Evolutionary conservation across 441 rosid species (phyloP), one percentile per base, ranked within the genome.

Genomic region (Jatropha podagrica): DNA sequence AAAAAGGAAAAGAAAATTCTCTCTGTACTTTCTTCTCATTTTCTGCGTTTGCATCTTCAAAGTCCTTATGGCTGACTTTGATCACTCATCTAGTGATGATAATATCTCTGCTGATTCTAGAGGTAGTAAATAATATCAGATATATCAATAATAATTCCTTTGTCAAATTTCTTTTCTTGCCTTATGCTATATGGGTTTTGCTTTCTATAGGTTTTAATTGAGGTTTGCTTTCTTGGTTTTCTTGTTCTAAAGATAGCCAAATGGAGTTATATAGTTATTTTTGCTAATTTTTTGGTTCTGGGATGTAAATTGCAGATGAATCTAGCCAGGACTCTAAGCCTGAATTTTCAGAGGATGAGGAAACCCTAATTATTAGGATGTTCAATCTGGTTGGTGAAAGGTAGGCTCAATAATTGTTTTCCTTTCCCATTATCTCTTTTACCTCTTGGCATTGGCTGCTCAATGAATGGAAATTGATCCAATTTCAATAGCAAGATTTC

Each of bases 311-410:
- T 68, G 78, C 86, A 83, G 88, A 86, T 41, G 83, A 85, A 42
- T 63, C 79, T 55, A 74, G 78, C 52, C 73, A 78, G 63, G 87
- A 83, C 13, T 77, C 77, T n/a, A 83, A 85, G 85, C 81, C 80
- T 59, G 88, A 85, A 18, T 89, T 89, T 81, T 82, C 88, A 37
- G 89, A 87, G 71, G 91, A 89, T 60, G 93, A 89, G 74, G 89
- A 89, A 72, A 84, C 83, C 49, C 93, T 87, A 20, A 76, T 89
- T 67, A 78, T 75, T 1, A 79, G 85, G 81, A 89, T 89, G 89
- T 89, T 70, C 76, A 89, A 84, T 78, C 83, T 89, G 55, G 91
- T 87, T 63, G 88, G 90, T 9, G 82, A 87, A 78, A 85, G 90
- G 91, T 89, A 75, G 68, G 80, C 58, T 59, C 60, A 38, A 15